Evolutionary conservation across 495 filamentous ascomycete genomes (phyloP).

Genomic region (Filosporella fistucella): DNA sequence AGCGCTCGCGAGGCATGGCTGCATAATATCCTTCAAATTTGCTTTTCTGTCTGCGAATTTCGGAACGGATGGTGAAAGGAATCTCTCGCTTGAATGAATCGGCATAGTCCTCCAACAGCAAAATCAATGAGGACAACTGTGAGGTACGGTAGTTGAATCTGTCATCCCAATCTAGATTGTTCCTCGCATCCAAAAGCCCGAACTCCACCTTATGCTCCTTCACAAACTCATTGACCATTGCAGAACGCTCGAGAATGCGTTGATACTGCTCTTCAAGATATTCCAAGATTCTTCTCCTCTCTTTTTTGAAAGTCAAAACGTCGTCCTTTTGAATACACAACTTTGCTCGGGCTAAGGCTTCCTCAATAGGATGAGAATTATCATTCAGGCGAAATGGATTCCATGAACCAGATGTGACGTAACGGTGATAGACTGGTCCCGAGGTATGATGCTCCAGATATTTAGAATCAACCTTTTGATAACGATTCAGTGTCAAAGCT

Average conservation of each 20-base stretch:
- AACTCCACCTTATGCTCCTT: background rate
- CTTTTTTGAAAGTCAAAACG: no score
- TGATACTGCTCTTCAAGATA: slow-evolving; percentile 7
- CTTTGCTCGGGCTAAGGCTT: no score
- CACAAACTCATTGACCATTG: background rate
- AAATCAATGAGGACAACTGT: no score
- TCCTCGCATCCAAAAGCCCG: background rate
- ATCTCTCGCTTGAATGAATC: background rate
- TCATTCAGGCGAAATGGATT: no score
- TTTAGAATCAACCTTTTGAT: background rate
- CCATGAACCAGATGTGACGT: background rate
- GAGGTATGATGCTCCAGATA: background rate
- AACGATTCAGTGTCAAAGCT: background rate
- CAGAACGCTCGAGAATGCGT: background rate
- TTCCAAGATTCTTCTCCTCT: background rate
- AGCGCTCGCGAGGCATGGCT: background rate
- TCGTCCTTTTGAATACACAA: no score
- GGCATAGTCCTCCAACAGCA: no score
- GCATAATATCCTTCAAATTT: background rate
- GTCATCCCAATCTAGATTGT: background rate
- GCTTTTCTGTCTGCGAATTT: background rate
- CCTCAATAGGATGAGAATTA: no score
- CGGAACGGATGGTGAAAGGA: background rate
- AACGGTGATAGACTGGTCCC: background rate
- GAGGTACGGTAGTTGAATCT: no score